These are phyloP conservation scores for Fusarium sp. DNA, from an alignment of 2,329 filamentous ascomycete species.

Conservation along the genomic window DNA sequence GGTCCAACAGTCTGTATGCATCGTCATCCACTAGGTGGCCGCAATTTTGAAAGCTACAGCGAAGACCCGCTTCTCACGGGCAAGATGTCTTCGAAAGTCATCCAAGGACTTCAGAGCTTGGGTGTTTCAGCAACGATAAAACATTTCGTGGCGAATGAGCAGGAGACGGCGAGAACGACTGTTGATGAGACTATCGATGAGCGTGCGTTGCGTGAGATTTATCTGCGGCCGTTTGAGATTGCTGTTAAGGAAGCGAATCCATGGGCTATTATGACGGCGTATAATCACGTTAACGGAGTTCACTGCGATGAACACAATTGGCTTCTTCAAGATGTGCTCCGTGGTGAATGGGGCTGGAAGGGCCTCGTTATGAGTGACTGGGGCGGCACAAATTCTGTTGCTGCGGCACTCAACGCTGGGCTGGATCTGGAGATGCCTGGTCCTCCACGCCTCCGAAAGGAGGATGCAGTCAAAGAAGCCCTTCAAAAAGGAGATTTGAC, in stretches of 20 bases:
- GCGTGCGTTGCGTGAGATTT: constrained; percentile 52
- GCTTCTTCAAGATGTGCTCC: constrained; percentile 53
- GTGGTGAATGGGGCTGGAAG: constrained; percentile 58
- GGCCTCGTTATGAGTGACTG: constrained; percentile 61
- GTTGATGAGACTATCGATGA: constrained; percentile 48
- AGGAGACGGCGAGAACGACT: constrained; percentile 46
- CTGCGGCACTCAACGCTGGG: constrained; percentile 47
- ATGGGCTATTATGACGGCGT: constrained; percentile 59
- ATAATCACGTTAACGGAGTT: constrained; percentile 59
- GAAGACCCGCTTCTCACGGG: constrained; percentile 61
- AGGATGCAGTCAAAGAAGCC: constrained; percentile 37
- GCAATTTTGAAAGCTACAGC: constrained; percentile 60
- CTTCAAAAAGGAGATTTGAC: constrained; percentile 34
- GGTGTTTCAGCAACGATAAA: constrained; percentile 59
- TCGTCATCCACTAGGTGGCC: constrained; percentile 59
- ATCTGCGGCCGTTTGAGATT: constrained; percentile 59
- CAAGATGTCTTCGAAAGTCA: constrained; percentile 55
- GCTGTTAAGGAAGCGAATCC: constrained; percentile 55
- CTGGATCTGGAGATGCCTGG: constrained; percentile 53
- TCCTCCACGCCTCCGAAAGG: constrained; percentile 45
- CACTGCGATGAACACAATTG: constrained; percentile 56
- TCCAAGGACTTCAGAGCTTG: constrained; percentile 56
- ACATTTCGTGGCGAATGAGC: constrained; percentile 59
- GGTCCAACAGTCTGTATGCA: constrained; percentile 70
- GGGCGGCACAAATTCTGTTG: constrained; percentile 52